Percentiles rank a stretch among this genome's conserved stretches.
Conservation (phyloP, 2,329 filamentous ascomycete species). For the Alternaria triticina region DNA sequence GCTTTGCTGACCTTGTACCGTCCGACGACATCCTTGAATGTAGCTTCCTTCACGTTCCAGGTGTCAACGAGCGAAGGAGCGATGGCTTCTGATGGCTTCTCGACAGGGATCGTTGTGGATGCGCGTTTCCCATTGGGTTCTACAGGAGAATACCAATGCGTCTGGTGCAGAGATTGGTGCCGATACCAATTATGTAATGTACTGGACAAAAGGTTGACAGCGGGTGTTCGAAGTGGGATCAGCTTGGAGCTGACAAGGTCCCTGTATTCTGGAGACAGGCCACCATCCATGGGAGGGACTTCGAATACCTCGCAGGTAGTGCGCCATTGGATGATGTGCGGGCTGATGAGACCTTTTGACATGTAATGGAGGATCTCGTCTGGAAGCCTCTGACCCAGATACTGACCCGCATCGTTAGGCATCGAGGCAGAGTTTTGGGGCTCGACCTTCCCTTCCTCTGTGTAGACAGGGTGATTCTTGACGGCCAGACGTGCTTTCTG, state of each 20-base stretch:
- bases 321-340: constrained; percentile 81
- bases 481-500: constrained; percentile 84
- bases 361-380: constrained; percentile 91
- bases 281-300: constrained; percentile 83
- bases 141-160: constrained; percentile 73
- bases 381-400: constrained; percentile 87
- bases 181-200: constrained; percentile 83
- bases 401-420: constrained; percentile 84
- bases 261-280: constrained; percentile 79
- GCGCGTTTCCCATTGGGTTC: constrained; percentile 34
- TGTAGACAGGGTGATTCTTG: constrained; percentile 85
- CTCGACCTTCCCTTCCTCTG: constrained; percentile 75
- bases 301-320: constrained; percentile 80
- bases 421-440: constrained; percentile 75
- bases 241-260: constrained; percentile 78
- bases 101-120: constrained; percentile 68
- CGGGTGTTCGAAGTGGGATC: constrained; percentile 74
- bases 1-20: constrained; percentile 27
- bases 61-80: constrained; percentile 61
- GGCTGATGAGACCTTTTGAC: constrained; percentile 79
- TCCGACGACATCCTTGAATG: constrained; percentile 54
- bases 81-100: constrained; percentile 56
- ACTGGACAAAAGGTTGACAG: constrained; percentile 78
- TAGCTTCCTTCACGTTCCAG: constrained; percentile 76
- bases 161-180: constrained; percentile 77